These are phyloP conservation scores for Colletotrichum eleusines DNA, from an alignment of 2,329 filamentous ascomycete species.

Conservation along the genomic window DNA sequence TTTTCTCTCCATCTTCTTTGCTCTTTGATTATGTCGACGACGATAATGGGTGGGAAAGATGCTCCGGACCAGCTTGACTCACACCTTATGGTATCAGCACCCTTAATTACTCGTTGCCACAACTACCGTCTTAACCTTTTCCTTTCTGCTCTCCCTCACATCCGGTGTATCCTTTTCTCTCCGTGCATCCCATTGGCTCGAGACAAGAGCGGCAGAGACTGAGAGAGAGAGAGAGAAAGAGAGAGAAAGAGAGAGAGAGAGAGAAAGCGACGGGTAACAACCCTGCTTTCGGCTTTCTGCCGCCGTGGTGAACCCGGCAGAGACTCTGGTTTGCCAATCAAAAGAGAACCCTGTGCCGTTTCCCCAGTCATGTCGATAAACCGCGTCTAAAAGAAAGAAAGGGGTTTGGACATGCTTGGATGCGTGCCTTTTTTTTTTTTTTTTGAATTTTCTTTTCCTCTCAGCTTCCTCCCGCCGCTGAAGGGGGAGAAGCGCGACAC, in stretches of 20 bases:
- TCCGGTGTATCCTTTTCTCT: background rate
- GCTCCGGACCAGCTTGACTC: background rate
- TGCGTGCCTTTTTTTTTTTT: background rate
- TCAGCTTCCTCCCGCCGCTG: background rate
- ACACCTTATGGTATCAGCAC: background rate
- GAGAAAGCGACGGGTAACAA: background rate
- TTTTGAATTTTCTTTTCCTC: background rate
- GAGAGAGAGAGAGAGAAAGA: no score
- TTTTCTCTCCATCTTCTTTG: no score
- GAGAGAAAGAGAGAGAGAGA: no score
- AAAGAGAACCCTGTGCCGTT: background rate
- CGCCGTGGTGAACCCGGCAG: background rate
- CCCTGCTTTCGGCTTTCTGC: background rate
- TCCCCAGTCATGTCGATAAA: background rate
- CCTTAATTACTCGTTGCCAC: slow-evolving; percentile 24
- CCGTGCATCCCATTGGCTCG: background rate
- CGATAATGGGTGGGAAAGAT: background rate
- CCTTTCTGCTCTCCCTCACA: no score
- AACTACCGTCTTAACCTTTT: slow-evolving; percentile 25
- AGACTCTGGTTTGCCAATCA: slow-evolving; percentile 13
- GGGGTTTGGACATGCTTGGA: no score
- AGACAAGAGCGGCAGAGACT: background rate
- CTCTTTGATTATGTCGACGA: no score
- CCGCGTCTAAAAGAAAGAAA: no score
- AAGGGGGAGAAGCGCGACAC: no score